Conservation (phyloP, 306 rosid species). For the Malus fusca region DNA sequence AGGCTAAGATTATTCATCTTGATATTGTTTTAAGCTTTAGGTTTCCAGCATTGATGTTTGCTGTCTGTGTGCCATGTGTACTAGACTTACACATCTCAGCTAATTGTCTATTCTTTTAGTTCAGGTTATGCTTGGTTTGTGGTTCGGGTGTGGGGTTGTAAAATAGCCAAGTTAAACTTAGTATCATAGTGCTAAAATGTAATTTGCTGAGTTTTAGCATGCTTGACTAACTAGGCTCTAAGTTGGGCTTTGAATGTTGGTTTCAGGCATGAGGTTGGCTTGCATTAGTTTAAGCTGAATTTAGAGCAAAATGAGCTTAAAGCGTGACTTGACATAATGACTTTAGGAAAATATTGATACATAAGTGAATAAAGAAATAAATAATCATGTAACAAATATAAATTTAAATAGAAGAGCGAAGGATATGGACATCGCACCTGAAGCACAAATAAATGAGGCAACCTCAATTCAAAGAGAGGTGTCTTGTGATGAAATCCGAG, state of each 20-base stretch:
- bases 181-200: neutral
- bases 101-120: neutral
- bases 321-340: neutral
- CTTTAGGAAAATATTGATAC: neutral
- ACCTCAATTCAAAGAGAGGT: neutral
- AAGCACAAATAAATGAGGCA: neutral
- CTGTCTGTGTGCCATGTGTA: neutral
- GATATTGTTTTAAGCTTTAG: neutral
- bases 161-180: neutral
- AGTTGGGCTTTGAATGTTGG: neutral
- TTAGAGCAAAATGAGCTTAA: neutral
- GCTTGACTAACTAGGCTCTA: neutral
- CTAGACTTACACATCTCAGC: neutral
- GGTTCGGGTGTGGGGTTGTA: neutral
- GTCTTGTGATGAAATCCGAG: neutral
- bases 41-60: neutral
- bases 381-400: neutral
- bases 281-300: neutral
- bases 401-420: neutral
- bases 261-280: neutral
- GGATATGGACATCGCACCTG: neutral
- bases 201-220: neutral
- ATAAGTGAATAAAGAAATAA: neutral
- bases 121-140: neutral
- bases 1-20: neutral